Conservation (phyloP, 139 green algal species). For the Trebouxia sp. region DNA sequence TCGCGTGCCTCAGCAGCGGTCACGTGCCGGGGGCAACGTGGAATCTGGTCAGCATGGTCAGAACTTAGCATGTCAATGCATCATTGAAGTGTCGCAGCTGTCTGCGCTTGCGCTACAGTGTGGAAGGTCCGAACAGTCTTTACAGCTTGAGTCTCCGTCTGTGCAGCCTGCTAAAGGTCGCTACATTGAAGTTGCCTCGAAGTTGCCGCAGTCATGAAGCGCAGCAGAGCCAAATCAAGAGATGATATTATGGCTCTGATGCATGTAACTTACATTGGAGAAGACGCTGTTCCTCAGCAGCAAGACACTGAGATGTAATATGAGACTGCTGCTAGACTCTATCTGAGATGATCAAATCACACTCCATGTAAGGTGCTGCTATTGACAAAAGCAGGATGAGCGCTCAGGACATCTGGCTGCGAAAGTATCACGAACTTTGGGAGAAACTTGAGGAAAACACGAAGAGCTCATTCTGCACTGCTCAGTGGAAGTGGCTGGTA, state of each 20-base stretch:
- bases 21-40: conserved; percentile 15
- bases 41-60: conserved; percentile 20
- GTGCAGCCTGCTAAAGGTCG: neutral
- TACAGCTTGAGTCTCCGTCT: conserved; percentile 4
- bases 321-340: neutral
- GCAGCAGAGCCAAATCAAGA: conserved; percentile 1
- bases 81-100: conserved; percentile 20
- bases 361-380: neutral
- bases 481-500: conserved; percentile 5
- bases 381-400: neutral
- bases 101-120: conserved; percentile 19
- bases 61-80: conserved; percentile 21
- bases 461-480: neutral
- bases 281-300: neutral
- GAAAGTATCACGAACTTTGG: neutral
- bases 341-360: neutral
- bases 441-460: neutral
- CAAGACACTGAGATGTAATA: conserved; percentile 2
- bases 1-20: neutral
- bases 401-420: no score
- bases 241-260: conserved; percentile 5
- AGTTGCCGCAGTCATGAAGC: conserved; percentile 3
- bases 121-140: conserved; percentile 11
- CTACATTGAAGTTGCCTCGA: conserved; percentile 7
- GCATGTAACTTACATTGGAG: conserved; percentile 8